These are phyloP conservation scores for Daldinia sp. DNA, from an alignment of 2,329 filamentous ascomycete genomes.

Conservation along the genomic window DNA sequence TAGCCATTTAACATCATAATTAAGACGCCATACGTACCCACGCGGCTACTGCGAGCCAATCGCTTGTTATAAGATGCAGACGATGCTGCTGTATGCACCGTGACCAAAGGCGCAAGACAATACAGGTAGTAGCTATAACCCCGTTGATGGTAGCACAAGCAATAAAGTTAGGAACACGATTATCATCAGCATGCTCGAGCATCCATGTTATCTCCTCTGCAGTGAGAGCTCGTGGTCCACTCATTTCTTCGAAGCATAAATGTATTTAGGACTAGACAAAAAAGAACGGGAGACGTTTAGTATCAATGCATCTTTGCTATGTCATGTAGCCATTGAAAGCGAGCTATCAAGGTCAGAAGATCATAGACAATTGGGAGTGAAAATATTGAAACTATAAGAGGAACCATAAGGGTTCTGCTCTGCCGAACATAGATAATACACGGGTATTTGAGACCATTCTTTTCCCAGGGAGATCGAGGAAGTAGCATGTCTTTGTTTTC, in stretches of 20 bases:
- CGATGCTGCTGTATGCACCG: neutral
- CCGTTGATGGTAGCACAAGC: neutral
- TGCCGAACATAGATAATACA: neutral
- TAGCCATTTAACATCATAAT: neutral
- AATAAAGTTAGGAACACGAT: neutral
- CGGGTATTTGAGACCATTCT: neutral
- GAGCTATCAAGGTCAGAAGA: neutral
- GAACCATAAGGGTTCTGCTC: neutral
- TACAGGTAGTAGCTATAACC: neutral
- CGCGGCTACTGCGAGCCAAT: neutral
- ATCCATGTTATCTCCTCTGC: neutral
- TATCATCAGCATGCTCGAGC: neutral
- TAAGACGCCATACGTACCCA: neutral
- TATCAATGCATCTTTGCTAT: neutral
- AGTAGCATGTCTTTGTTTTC: neutral
- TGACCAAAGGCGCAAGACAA: constrained; percentile 1
- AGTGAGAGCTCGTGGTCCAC: neutral
- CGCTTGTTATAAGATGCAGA: neutral
- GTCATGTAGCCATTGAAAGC: neutral
- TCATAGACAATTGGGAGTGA: neutral
- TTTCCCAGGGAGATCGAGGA: neutral
- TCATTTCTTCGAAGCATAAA: neutral
- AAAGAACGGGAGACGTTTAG: neutral
- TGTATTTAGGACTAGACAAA: neutral
- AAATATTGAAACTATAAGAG: neutral